phyloP scores from a whole-genome alignment of 2,329 filamentous ascomycete species.

The Chrysosporium keratinophilum region DNA sequence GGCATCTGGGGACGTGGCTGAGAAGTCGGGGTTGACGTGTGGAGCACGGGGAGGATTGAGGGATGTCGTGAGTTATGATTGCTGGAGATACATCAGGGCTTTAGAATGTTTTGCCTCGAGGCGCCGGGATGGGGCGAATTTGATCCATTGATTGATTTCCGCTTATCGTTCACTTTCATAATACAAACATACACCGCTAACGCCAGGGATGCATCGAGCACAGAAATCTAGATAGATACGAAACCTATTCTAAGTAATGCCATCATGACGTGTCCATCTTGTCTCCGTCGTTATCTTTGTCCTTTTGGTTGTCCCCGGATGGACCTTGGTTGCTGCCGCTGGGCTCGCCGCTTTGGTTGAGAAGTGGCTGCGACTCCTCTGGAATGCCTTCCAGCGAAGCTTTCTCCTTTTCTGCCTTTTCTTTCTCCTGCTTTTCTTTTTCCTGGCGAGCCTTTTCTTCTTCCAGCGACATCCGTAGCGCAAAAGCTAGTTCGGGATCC shows the following conservation, averaged over 20 bases:
- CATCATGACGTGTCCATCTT: constrained; percentile 83
- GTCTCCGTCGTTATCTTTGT: constrained; percentile 51
- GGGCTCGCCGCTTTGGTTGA: constrained; percentile 54
- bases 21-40: constrained; percentile 46
- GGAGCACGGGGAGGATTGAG: background rate
- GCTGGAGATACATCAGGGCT: background rate
- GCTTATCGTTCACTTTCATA: background rate
- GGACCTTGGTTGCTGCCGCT: constrained; percentile 44
- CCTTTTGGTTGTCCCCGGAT: constrained; percentile 37
- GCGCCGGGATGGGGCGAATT: background rate
- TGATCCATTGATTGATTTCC: background rate
- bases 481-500: constrained; percentile 88
- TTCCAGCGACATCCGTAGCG: constrained; percentile 93
- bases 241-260: background rate
- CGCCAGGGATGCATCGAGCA: constrained; percentile 8
- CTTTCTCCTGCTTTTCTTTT: constrained; percentile 67
- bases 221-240: constrained; percentile 11
- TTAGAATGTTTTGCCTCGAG: background rate
- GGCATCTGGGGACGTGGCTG: constrained; percentile 71
- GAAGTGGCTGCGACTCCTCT: constrained; percentile 59
- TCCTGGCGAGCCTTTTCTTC: constrained; percentile 93
- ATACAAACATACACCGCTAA: constrained; percentile 4
- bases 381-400: constrained; percentile 70
- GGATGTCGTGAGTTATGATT: background rate
- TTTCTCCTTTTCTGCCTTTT: constrained; percentile 57